Conservation (phyloP, 176 grass and related monocot species). For the Musa itinerans region DNA sequence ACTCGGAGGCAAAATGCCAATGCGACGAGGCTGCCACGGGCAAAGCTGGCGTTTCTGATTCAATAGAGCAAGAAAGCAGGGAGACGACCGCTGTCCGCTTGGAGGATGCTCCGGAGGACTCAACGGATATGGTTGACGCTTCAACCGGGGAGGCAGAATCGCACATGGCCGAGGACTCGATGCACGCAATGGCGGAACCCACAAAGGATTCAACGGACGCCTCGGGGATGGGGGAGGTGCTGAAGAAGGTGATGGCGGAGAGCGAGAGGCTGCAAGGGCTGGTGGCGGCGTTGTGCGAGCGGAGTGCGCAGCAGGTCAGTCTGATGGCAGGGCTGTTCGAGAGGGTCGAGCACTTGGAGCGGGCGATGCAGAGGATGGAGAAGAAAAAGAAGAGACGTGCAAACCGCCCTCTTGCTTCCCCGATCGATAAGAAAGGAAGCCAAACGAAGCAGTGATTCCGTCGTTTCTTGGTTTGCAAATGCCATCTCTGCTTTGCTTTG, state of each 20-base stretch:
- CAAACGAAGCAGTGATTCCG: neutral
- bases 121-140: neutral
- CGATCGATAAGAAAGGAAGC: neutral
- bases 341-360: constrained; percentile 49
- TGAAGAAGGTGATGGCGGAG: constrained; percentile 44
- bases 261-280: constrained; percentile 25
- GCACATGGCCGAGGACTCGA: neutral
- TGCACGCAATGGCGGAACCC: neutral
- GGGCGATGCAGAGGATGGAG: constrained; percentile 37
- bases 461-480: no score
- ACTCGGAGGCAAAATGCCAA: neutral
- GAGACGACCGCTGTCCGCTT: neutral
- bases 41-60: neutral
- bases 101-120: neutral
- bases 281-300: constrained; percentile 41
- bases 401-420: neutral
- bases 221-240: constrained; percentile 20
- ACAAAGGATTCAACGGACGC: neutral
- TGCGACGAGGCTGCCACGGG: no score
- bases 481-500: no score
- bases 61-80: neutral
- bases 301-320: constrained; percentile 39
- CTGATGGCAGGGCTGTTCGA: constrained; percentile 39
- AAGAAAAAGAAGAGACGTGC: constrained; percentile 15
- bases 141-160: neutral